Evolutionary conservation across 192 early-diverging fungal species (phyloP).

Genomic region (Coemansia sp.): DNA sequence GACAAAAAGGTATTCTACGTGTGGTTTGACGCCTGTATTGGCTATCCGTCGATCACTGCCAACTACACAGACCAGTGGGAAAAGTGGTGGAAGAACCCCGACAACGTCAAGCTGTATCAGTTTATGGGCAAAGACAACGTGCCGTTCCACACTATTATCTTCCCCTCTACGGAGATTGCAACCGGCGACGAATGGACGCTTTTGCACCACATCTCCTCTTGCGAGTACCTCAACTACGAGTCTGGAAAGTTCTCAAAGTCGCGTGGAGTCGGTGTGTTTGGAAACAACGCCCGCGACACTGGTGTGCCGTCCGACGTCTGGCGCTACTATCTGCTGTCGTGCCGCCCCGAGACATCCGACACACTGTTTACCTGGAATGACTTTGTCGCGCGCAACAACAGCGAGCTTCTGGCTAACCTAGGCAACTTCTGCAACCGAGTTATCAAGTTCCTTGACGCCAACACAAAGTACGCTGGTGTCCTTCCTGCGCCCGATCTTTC

Average conservation of each 20-base stretch:
- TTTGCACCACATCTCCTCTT: constrained; percentile 88
- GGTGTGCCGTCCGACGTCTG: constrained; percentile 90
- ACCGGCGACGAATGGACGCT: constrained; percentile 89
- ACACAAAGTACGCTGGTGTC: constrained; percentile 85
- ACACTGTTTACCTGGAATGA: constrained; percentile 91
- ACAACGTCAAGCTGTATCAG: constrained; percentile 94
- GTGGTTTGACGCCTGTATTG: constrained; percentile 99
- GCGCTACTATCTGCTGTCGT: constrained; percentile 93
- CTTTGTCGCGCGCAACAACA: constrained; percentile 93
- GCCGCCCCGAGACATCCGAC: constrained; percentile 91
- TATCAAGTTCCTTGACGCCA: constrained; percentile 78
- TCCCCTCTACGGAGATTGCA: constrained; percentile 86
- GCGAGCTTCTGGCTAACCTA: constrained; percentile 89
- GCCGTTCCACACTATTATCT: constrained; percentile 97
- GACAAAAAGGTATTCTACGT: constrained; percentile 98
- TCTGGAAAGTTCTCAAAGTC: constrained; percentile 96
- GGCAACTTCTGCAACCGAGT: constrained; percentile 99
- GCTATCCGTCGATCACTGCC: constrained; percentile 97
- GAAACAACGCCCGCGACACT: constrained; percentile 88
- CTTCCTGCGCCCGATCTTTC: constrained; percentile 63
- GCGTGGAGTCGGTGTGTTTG: constrained; percentile 94
- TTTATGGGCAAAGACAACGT: constrained; percentile 99
- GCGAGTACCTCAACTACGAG: constrained; percentile 98
- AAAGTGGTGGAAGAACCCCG: constrained; percentile 99
- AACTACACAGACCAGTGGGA: constrained; percentile 93